A percentile compares a stretch with the other conserved stretches of the same genome.
These are phyloP conservation scores for Galerina marginata DNA, from an alignment of 768 basidiomycete genomes.

Conservation along the genomic window DNA sequence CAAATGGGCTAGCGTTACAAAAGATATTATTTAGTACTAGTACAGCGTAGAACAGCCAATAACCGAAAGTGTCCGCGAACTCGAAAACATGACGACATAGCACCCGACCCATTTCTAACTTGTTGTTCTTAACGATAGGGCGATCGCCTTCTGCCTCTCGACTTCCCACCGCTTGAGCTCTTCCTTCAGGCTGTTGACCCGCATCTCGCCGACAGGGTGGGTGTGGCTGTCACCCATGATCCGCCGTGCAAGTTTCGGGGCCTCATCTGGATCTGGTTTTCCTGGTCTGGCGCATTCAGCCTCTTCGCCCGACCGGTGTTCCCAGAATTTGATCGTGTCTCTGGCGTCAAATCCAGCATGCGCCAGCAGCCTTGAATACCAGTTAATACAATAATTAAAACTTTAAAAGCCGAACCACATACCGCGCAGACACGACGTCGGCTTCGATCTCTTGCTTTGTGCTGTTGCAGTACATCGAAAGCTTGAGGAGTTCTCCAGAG, in stretches of 20 bases:
- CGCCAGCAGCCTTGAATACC: conserved; percentile 73
- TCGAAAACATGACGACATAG: background rate
- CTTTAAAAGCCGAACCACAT: conserved; percentile 21
- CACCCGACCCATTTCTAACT: background rate
- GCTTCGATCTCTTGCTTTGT: conserved; percentile 91
- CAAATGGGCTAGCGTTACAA: conserved; percentile 8
- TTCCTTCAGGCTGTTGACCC: conserved; percentile 61
- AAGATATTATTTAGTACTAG: conserved; percentile 2
- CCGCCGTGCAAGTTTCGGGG: conserved; percentile 38
- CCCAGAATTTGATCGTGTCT: conserved; percentile 84
- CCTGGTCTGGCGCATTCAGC: conserved; percentile 47
- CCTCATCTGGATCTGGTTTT: conserved; percentile 20
- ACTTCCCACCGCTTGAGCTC: conserved; percentile 79
- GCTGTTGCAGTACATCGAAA: conserved; percentile 79
- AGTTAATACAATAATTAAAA: background rate
- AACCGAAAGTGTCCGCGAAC: background rate
- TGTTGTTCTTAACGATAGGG: background rate
- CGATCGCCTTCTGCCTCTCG: conserved; percentile 44
- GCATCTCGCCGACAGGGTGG: conserved; percentile 73
- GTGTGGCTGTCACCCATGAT: conserved; percentile 56
- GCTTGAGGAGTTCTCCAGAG: conserved; percentile 72
- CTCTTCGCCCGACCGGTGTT: conserved; percentile 50
- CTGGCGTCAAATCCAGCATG: conserved; percentile 91
- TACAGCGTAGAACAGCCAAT: background rate
- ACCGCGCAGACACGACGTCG: conserved; percentile 87